Conservation (phyloP, 495 filamentous ascomycete genomes). For the Penicillium atrosanguineum region DNA sequence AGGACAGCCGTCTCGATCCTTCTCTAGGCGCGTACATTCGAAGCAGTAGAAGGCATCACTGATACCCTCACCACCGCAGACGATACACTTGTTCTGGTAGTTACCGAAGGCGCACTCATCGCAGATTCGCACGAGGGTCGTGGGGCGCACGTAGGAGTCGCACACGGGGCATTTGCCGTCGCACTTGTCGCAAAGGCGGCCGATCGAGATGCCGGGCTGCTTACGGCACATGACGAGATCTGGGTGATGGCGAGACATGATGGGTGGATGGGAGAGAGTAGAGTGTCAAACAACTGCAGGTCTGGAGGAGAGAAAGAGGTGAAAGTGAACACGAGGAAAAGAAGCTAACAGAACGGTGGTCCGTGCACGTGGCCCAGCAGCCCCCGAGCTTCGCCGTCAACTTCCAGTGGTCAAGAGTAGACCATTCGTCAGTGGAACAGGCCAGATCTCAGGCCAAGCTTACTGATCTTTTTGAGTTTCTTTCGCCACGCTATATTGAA, state of each 20-base stretch:
- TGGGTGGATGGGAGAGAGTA: constrained; percentile 9
- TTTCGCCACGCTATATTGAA: not conserved
- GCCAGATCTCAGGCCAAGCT: not conserved
- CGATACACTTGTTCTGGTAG: constrained; percentile 99
- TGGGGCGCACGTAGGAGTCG: constrained; percentile 97
- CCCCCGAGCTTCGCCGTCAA: not conserved
- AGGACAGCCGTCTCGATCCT: constrained; percentile 95
- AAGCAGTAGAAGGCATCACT: constrained; percentile 99
- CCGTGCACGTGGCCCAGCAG: constrained; percentile 19
- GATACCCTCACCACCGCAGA: constrained; percentile 98
- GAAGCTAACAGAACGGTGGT: constrained; percentile 24
- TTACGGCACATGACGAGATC: constrained; percentile 99
- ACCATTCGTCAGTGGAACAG: not conserved
- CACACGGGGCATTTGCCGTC: constrained; percentile 99
- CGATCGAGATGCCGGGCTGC: constrained; percentile 96
- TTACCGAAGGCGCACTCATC: constrained; percentile 99
- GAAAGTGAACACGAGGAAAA: constrained; percentile 17
- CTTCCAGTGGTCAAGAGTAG: not conserved
- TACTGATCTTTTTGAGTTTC: not conserved
- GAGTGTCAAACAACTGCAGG: not conserved
- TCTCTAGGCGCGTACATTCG: constrained; percentile 95
- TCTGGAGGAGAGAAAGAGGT: not conserved
- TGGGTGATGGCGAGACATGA: constrained; percentile 42
- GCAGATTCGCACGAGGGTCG: constrained; percentile 95
- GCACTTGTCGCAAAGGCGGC: constrained; percentile 99